phyloP scores from a whole-genome alignment of 2,329 filamentous ascomycete species.

The Thelonectria discophora region DNA sequence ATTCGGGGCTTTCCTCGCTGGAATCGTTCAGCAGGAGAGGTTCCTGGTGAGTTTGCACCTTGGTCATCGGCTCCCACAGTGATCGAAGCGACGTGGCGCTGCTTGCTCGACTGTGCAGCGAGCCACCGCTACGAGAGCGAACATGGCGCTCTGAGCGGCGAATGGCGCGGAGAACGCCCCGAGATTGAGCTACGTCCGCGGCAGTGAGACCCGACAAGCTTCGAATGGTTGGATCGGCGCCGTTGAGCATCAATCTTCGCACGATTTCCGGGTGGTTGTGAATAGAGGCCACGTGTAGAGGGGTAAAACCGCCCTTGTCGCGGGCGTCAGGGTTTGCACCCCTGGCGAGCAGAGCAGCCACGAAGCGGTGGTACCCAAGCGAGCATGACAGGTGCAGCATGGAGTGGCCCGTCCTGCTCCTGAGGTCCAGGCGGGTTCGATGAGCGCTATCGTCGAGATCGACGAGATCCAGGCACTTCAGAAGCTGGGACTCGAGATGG shows the following conservation, averaged over 20 bases:
- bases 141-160: conserved; percentile 68
- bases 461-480: conserved; percentile 80
- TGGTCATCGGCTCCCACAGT: conserved; percentile 66
- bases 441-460: conserved; percentile 79
- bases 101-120: conserved; percentile 68
- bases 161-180: conserved; percentile 70
- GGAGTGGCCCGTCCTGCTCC: conserved; percentile 74
- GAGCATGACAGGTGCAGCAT: conserved; percentile 84
- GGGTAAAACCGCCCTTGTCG: conserved; percentile 82
- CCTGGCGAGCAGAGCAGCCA: conserved; percentile 77
- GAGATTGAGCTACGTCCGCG: conserved; percentile 74
- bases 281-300: conserved; percentile 82
- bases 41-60: conserved; percentile 46
- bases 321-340: conserved; percentile 79
- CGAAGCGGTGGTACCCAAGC: conserved; percentile 77
- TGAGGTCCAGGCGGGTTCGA: conserved; percentile 72
- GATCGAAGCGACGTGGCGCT: conserved; percentile 74
- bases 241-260: conserved; percentile 74
- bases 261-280: conserved; percentile 81
- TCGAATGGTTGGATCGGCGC: conserved; percentile 75
- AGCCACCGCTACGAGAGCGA: conserved; percentile 72
- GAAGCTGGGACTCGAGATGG: conserved; percentile 72
- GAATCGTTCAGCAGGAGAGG: conserved; percentile 54
- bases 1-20: conserved; percentile 54
- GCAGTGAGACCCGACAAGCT: conserved; percentile 76